Evolutionary conservation across 805 yeast species (phyloP).

Genomic region (Kodamaea restingae): DNA sequence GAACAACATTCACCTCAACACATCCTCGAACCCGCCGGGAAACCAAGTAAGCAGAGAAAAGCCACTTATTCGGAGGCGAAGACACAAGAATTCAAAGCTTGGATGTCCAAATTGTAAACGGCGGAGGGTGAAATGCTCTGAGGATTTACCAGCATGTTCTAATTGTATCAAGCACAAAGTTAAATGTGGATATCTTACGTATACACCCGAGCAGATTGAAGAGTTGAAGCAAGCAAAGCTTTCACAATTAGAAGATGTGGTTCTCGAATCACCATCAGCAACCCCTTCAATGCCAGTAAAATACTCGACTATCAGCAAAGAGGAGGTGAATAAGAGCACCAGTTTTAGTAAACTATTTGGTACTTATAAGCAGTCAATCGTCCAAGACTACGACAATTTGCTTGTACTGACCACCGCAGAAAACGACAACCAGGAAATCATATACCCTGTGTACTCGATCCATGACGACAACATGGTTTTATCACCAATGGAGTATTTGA

Average conservation of each 20-base stretch:
- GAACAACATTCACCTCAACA: not conserved
- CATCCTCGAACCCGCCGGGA: not conserved
- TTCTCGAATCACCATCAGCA: not conserved
- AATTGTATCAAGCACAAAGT: conserved; percentile 40
- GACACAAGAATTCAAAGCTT: conserved; percentile 27
- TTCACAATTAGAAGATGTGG: conserved; percentile 6
- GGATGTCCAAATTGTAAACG: conserved; percentile 51
- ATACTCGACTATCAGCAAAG: conserved; percentile 6
- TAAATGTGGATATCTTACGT: conserved; percentile 37
- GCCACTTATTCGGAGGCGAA: conserved; percentile 14
- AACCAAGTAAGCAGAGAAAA: not conserved
- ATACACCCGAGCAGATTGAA: conserved; percentile 27
- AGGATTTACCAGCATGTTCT: conserved; percentile 36
- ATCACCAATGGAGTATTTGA: not conserved
- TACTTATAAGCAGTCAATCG: conserved; percentile 8
- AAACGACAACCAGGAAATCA: conserved; percentile 26
- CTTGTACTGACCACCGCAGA: conserved; percentile 14
- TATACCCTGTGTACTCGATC: conserved; percentile 36
- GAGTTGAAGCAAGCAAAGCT: conserved; percentile 21
- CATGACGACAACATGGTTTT: conserved; percentile 3
- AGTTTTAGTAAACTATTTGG: conserved; percentile 3
- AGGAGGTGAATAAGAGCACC: conserved; percentile 4
- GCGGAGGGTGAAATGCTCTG: conserved; percentile 47
- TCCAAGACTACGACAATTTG: conserved; percentile 33
- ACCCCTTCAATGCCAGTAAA: not conserved